phyloP scores from a whole-genome alignment of 371 early-diverging fungal genomes.

The Rhizopus delemar region DNA sequence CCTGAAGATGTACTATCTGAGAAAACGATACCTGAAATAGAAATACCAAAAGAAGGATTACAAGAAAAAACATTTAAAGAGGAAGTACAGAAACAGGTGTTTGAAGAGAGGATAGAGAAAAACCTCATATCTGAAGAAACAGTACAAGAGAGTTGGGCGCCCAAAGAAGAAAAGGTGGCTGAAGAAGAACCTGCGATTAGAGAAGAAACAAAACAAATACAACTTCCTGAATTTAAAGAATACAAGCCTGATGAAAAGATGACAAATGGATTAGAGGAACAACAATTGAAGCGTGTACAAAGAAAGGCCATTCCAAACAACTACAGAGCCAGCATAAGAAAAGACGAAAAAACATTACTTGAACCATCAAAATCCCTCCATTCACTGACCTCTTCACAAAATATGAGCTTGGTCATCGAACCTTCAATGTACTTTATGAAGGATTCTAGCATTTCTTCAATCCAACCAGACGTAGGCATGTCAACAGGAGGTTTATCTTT shows the following conservation, averaged over 20 bases:
- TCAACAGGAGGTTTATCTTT: neutral
- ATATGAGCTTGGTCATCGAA: neutral
- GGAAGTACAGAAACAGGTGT: neutral
- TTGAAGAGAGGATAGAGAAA: constrained; percentile 5
- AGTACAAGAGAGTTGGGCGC: neutral
- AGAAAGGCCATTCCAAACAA: neutral
- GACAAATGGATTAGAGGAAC: neutral
- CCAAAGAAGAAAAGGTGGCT: neutral
- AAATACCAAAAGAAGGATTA: constrained; percentile 7
- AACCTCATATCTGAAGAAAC: neutral
- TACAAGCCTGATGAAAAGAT: constrained; percentile 5
- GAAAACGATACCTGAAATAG: neutral
- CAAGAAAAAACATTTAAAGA: neutral
- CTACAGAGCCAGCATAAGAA: neutral
- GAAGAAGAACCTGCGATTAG: neutral
- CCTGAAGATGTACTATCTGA: neutral
- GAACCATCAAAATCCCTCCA: constrained; percentile 8
- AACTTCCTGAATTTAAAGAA: neutral
- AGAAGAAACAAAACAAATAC: neutral
- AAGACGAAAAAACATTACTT: constrained; percentile 15
- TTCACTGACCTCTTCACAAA: constrained; percentile 22
- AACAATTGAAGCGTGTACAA: neutral
- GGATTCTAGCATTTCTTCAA: constrained; percentile 6
- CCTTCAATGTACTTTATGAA: too few relatives aligned
- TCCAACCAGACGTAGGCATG: neutral